These are phyloP conservation scores for Solioccasus polychromus DNA, from an alignment of 768 basidiomycete species.

Conservation along the genomic window DNA sequence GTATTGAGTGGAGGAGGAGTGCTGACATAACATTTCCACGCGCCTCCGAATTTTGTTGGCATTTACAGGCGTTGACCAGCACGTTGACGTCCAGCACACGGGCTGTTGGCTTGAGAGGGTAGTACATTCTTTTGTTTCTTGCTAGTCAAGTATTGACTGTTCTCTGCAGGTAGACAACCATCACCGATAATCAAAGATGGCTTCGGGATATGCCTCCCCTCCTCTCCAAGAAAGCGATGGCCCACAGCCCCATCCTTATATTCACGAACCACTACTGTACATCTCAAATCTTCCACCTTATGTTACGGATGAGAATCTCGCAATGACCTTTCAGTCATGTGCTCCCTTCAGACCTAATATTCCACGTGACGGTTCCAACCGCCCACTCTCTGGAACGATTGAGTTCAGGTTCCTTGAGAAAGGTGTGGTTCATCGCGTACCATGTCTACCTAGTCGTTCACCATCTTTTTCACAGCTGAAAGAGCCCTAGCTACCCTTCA, in stretches of 20 bases:
- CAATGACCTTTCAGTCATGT: conserved; percentile 67
- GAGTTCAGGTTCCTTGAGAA: conserved; percentile 82
- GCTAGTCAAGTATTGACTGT: not conserved
- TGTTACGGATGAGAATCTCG: conserved; percentile 75
- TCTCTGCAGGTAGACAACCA: conserved; percentile 16
- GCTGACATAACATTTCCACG: conserved; percentile 36
- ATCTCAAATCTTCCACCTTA: conserved; percentile 74
- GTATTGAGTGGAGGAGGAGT: conserved; percentile 3
- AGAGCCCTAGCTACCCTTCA: conserved; percentile 86
- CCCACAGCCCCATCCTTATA: conserved; percentile 67
- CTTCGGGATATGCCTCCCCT: conserved; percentile 35
- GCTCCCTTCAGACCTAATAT: conserved; percentile 83
- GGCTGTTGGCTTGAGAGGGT: conserved; percentile 31
- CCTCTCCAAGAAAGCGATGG: conserved; percentile 30
- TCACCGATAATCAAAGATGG: conserved; percentile 34
- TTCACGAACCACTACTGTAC: conserved; percentile 80
- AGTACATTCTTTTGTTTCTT: conserved; percentile 3
- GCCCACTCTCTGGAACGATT: conserved; percentile 66
- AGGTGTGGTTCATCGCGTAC: conserved; percentile 46
- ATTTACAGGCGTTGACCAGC: conserved; percentile 23
- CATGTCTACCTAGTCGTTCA: conserved; percentile 7
- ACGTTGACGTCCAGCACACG: conserved; percentile 31
- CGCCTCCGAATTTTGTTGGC: conserved; percentile 29
- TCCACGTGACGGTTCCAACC: conserved; percentile 51
- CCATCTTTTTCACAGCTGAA: conserved; percentile 53